Conservation (phyloP, 176 grass and related monocot genomes). For the Echinochloa phyllopogon region DNA sequence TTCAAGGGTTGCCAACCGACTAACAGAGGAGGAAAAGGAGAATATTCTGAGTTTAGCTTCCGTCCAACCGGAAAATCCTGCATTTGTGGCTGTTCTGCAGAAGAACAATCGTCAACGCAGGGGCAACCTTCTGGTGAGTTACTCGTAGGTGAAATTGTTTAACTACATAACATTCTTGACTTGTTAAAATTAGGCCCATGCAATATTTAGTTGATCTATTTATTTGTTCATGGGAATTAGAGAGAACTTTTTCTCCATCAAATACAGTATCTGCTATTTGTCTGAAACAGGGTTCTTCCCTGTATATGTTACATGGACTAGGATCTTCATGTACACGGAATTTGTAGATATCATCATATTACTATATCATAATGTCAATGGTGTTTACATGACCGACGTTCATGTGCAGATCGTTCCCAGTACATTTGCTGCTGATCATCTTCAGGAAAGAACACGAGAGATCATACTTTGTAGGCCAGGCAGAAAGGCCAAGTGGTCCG, state of each 20-base stretch:
- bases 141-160: background rate
- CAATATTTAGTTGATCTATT: background rate
- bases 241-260: background rate
- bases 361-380: background rate
- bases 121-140: constrained; percentile 38
- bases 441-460: background rate
- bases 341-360: background rate
- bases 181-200: background rate
- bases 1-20: background rate
- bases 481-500: constrained; percentile 20
- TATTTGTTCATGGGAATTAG: background rate
- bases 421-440: constrained; percentile 35
- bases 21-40: background rate
- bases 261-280: background rate
- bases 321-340: background rate
- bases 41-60: constrained; percentile 25
- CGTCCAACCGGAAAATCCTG: constrained; percentile 44
- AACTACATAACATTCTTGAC: background rate
- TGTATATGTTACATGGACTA: background rate
- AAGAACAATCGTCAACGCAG: background rate
- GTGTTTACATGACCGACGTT: background rate
- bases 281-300: background rate
- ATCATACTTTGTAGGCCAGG: constrained; percentile 24
- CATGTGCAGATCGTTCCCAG: constrained; percentile 35
- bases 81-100: constrained; percentile 43